These are phyloP conservation scores for Geotrichum citri-aurantii DNA, from an alignment of 1,139 yeast species.

Conservation along the genomic window DNA sequence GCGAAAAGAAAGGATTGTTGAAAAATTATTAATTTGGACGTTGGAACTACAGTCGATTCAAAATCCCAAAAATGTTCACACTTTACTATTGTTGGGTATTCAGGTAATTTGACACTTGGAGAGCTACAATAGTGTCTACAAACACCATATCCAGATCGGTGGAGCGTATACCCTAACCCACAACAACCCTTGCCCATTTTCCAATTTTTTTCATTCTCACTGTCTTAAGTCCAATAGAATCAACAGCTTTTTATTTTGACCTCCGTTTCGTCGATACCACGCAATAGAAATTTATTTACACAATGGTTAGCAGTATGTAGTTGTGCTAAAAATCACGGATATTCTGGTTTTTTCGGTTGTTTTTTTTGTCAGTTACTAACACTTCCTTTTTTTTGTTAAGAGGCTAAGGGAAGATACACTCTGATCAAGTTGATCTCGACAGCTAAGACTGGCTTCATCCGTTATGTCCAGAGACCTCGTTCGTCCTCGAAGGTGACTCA, in stretches of 20 bases:
- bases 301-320: conserved; percentile 18
- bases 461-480: conserved; percentile 78
- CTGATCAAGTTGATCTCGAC: conserved; percentile 67
- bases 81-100: too few species aligned
- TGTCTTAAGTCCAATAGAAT: not conserved
- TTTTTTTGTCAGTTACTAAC: not conserved
- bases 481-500: conserved; percentile 72
- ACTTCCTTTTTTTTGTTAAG: conserved; percentile 1
- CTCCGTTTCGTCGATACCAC: not conserved
- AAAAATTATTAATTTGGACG: too few species aligned
- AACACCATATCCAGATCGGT: not conserved
- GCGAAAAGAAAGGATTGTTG: too few species aligned
- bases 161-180: conserved; percentile 13
- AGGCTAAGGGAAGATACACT: conserved; percentile 36
- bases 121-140: not conserved
- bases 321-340: not conserved
- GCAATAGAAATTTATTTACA: not conserved
- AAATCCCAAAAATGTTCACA: too few species aligned
- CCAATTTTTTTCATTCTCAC: not conserved
- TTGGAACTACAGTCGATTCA: too few species aligned
- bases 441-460: conserved; percentile 80
- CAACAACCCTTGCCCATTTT: not conserved
- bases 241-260: not conserved
- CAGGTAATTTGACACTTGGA: too few species aligned
- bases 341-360: not conserved